These are phyloP conservation scores for Linderniella brevidens DNA, from an alignment of 257 asterid genomes.

Conservation along the genomic window DNA sequence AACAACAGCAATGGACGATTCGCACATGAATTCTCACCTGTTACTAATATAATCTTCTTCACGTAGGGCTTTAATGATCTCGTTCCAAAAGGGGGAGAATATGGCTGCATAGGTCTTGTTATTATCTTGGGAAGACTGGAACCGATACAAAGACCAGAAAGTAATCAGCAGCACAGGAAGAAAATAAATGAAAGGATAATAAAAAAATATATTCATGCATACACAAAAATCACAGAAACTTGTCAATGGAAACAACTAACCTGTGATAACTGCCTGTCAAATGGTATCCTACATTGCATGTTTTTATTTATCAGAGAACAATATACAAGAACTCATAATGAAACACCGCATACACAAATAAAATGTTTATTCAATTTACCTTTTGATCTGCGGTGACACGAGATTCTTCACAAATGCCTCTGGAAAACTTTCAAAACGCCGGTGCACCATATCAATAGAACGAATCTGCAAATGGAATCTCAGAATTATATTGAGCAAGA, in stretches of 20 bases:
- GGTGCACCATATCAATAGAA: slow-evolving; percentile 89
- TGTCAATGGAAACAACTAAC: slow-evolving; percentile 20
- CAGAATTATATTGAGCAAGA: neutral
- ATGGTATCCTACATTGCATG: slow-evolving; percentile 50
- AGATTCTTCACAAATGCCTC: slow-evolving; percentile 81
- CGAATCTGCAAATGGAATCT: slow-evolving; percentile 52
- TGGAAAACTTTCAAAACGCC: slow-evolving; percentile 95
- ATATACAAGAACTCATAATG: slow-evolving; percentile 1
- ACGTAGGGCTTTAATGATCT: slow-evolving; percentile 79
- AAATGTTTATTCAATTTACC: slow-evolving; percentile 22
- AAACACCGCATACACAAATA: neutral
- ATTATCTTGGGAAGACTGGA: slow-evolving; percentile 27
- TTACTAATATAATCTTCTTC: slow-evolving; percentile 94
- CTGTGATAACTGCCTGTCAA: slow-evolving; percentile 48
- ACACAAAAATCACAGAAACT: neutral
- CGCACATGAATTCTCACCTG: slow-evolving; percentile 31
- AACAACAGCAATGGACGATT: slow-evolving; percentile 2
- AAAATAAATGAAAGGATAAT: neutral
- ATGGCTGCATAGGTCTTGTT: slow-evolving; percentile 66
- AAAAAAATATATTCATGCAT: neutral
- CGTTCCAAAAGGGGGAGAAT: slow-evolving; percentile 98
- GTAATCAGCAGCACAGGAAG: neutral
- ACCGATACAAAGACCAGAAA: neutral
- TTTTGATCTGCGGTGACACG: slow-evolving; percentile 48
- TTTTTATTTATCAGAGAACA: slow-evolving; percentile 14